A percentile compares a stretch with the other conserved stretches of the same genome.
phyloP scores from a whole-genome alignment of 2,329 filamentous ascomycete genomes.

The Scedosporium minutisporum region DNA sequence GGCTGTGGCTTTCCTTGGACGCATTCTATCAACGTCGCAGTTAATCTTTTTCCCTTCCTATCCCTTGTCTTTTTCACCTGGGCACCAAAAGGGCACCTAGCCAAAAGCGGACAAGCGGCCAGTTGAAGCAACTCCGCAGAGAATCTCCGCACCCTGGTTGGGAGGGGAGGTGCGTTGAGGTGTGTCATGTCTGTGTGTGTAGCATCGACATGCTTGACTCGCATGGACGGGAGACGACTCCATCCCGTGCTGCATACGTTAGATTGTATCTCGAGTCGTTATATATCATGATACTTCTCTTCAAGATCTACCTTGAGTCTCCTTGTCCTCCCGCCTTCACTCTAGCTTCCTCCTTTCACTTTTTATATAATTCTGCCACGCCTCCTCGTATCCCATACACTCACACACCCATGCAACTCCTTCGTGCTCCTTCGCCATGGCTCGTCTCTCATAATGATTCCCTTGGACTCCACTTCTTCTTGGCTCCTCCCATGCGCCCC shows the following conservation, averaged over 20 bases:
- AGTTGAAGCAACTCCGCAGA: background rate
- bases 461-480: background rate
- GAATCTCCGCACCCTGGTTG: background rate
- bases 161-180: background rate
- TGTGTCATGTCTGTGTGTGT: background rate
- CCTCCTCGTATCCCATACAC: background rate
- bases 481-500: background rate
- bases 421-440: background rate
- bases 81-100: too few relatives aligned
- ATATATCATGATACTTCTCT: background rate
- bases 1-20: background rate
- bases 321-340: background rate
- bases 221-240: background rate
- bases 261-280: background rate
- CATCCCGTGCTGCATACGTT: background rate
- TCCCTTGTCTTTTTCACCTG: background rate
- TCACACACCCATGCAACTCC: background rate
- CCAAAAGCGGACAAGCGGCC: background rate
- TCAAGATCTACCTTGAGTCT: background rate
- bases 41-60: background rate
- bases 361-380: background rate
- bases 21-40: background rate
- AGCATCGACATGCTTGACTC: background rate
- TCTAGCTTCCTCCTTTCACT: background rate
- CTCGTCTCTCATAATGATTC: background rate